phyloP scores from a whole-genome alignment of 495 filamentous ascomycete genomes.

The Aspergillus homomorphus region DNA sequence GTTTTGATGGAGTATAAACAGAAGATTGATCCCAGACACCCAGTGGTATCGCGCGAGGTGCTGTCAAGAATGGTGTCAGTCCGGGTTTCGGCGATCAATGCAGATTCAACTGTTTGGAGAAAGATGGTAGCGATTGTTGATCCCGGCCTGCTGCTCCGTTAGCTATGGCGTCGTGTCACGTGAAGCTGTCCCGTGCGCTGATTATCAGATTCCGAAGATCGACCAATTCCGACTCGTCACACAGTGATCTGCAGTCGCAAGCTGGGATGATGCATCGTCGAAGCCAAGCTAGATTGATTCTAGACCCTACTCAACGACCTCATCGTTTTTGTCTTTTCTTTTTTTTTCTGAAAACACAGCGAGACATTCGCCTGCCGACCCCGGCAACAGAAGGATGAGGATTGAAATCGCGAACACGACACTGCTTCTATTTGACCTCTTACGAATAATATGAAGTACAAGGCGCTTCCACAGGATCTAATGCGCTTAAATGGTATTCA shows the following conservation, averaged over 20 bases:
- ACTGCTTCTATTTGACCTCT: neutral
- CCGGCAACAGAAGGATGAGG: too few relatives aligned
- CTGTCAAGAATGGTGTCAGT: neutral
- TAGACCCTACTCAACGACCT: neutral
- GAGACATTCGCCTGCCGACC: too few relatives aligned
- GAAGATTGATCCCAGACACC: too few relatives aligned
- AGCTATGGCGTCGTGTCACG: slow-evolving; percentile 2
- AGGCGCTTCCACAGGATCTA: neutral
- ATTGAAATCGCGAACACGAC: too few relatives aligned
- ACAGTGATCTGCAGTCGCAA: neutral
- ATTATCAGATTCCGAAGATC: slow-evolving; percentile 6
- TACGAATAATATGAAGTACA: neutral
- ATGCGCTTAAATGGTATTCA: slow-evolving; percentile 2
- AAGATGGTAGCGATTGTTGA: neutral
- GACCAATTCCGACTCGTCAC: neutral
- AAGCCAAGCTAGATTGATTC: neutral
- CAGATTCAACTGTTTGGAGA: neutral
- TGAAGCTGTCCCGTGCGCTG: slow-evolving; percentile 2
- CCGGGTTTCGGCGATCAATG: neutral
- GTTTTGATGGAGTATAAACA: neutral
- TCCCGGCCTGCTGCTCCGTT: slow-evolving; percentile 2
- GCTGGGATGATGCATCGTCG: neutral
- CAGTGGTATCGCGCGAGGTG: neutral
- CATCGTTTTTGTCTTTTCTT: too few relatives aligned
- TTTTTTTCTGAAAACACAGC: too few relatives aligned